Conservation (phyloP, 306 rosid genomes). For the Hippophae tibetana region DNA sequence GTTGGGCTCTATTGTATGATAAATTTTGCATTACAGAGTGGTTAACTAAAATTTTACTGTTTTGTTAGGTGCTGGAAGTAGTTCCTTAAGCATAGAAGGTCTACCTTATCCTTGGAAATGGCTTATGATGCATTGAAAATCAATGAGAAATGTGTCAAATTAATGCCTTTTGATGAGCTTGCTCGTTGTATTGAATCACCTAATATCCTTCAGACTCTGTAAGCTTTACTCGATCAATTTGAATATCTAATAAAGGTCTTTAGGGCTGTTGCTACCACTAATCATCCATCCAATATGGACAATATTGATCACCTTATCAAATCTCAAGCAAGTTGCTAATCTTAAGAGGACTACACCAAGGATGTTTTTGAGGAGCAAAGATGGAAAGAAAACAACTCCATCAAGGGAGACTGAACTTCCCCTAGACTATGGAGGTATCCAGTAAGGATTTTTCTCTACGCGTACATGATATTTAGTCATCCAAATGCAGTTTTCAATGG, state of each 20-base stretch:
- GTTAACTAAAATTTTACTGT: constrained; percentile 14
- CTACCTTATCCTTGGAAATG: constrained; percentile 66
- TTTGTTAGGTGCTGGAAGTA: constrained; percentile 72
- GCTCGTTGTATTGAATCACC: constrained; percentile 72
- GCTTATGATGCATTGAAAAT: no score
- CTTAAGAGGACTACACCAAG: constrained; percentile 67
- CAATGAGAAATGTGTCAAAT: no score
- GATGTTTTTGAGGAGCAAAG: constrained; percentile 41
- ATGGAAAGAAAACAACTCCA: constrained; percentile 32
- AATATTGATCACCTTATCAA: constrained; percentile 95
- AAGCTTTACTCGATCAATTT: constrained; percentile 65
- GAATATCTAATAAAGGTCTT: constrained; percentile 65
- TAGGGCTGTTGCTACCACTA: constrained; percentile 38
- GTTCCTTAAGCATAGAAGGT: constrained; percentile 48
- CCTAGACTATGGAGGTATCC: constrained; percentile 57
- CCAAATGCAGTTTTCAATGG: no score
- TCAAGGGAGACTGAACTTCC: constrained; percentile 27
- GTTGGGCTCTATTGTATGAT: no score
- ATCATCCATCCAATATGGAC: constrained; percentile 38
- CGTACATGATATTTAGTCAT: no score
- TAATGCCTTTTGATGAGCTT: constrained; percentile 87
- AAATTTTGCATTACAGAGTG: no score
- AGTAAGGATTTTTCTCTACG: no score
- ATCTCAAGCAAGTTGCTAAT: constrained; percentile 71
- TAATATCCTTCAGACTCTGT: constrained; percentile 66